Evolutionary conservation across 108 stramenopile genomes (phyloP).

Genomic region (Pseudonitzschia multiseries): DNA sequence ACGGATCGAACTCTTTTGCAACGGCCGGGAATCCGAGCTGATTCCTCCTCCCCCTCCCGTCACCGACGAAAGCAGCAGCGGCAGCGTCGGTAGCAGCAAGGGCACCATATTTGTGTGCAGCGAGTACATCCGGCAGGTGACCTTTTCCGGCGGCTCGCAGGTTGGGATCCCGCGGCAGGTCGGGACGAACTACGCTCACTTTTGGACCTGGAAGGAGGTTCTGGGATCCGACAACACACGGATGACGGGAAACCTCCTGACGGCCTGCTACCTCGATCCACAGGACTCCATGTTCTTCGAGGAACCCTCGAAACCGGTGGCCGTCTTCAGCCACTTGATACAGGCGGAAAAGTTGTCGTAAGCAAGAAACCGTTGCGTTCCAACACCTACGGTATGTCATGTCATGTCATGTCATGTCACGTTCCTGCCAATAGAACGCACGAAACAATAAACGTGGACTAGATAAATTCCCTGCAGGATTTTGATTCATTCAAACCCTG

Average conservation of each 20-base stretch:
- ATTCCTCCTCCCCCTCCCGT: neutral
- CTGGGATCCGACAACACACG: neutral
- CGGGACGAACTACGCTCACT: slow-evolving; percentile 71
- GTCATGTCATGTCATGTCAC: no score
- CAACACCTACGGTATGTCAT: no score
- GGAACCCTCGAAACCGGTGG: slow-evolving; percentile 78
- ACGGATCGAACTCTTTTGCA: slow-evolving; percentile 84
- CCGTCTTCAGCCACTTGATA: slow-evolving; percentile 70
- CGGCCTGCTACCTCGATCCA: slow-evolving; percentile 77
- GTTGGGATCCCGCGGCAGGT: slow-evolving; percentile 82
- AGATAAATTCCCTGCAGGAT: no score
- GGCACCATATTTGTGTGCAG: slow-evolving; percentile 59
- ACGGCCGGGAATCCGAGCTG: slow-evolving; percentile 72
- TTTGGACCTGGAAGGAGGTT: slow-evolving; percentile 67
- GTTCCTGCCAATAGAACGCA: no score
- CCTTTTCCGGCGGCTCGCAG: slow-evolving; percentile 66
- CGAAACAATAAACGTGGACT: no score
- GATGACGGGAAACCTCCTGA: slow-evolving; percentile 71
- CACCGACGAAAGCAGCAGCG: neutral
- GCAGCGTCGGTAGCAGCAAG: neutral
- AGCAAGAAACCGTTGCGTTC: neutral
- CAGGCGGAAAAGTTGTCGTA: slow-evolving; percentile 23
- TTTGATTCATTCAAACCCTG: no score
- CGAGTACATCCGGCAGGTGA: slow-evolving; percentile 82
- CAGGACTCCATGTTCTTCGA: slow-evolving; percentile 83